Conservation (phyloP, 2,329 filamentous ascomycete species). For the Neurospora crassa region DNA sequence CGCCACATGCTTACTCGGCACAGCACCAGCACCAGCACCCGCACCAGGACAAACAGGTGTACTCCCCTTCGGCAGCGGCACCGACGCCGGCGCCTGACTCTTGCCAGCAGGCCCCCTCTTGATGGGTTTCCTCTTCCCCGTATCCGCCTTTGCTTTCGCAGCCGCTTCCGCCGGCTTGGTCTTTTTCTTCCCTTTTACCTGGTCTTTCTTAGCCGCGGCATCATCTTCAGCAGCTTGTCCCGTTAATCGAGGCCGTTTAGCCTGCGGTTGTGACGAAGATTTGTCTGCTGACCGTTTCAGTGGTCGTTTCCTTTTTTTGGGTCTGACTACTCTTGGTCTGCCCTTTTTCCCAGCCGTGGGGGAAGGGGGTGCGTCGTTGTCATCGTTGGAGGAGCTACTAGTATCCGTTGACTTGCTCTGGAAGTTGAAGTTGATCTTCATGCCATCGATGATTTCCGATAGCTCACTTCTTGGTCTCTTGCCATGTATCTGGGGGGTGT, state of each 20-base stretch:
- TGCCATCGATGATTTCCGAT: neutral
- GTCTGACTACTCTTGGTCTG: no score
- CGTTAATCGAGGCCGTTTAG: neutral
- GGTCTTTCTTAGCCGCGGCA: neutral
- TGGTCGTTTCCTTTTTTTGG: no score
- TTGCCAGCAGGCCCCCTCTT: neutral
- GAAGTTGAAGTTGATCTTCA: neutral
- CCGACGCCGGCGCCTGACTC: neutral
- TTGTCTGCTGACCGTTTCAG: neutral
- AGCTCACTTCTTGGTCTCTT: neutral
- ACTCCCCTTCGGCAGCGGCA: neutral
- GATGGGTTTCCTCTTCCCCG: neutral
- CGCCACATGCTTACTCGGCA: neutral
- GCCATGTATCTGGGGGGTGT: neutral
- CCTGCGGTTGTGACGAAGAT: neutral
- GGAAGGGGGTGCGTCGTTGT: neutral
- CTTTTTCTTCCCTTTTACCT: neutral
- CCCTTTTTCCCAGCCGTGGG: neutral
- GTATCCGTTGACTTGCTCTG: neutral
- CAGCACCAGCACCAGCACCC: neutral
- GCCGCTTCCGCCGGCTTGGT: neutral
- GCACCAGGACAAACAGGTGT: neutral
- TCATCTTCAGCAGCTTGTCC: neutral
- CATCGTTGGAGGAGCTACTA: neutral
- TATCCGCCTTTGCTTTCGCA: neutral